Percentiles rank a stretch among this genome's conserved stretches.
Evolutionary conservation across 345 rosid species (phyloP).

Genomic region (Euphorbia peplus): DNA sequence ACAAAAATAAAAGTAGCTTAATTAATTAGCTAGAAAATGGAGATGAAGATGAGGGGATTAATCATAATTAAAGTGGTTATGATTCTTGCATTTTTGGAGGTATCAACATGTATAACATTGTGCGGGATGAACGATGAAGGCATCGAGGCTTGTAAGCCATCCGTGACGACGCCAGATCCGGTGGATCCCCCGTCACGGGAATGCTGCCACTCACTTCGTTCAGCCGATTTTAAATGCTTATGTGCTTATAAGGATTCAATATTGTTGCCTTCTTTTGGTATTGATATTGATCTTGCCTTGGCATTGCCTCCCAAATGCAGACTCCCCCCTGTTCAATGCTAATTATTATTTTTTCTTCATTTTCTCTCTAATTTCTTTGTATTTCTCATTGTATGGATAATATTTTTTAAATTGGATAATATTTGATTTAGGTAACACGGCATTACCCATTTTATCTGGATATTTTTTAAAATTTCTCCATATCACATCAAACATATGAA

Average conservation of each 20-base stretch:
- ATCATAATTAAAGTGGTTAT: neutral
- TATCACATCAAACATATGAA: too few species aligned
- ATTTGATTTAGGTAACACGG: too few species aligned
- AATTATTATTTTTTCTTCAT: too few species aligned
- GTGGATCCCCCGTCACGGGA: constrained; percentile 40
- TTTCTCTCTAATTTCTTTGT: too few species aligned
- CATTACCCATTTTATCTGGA: too few species aligned
- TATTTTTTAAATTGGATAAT: too few species aligned
- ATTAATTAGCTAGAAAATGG: neutral
- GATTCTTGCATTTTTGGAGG: constrained; percentile 14
- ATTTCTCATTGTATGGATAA: too few species aligned
- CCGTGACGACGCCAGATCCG: constrained; percentile 49
- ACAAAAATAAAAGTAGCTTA: too few species aligned
- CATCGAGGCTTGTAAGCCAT: constrained; percentile 53
- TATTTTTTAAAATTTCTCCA: too few species aligned
- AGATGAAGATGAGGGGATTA: neutral
- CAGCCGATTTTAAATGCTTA: constrained; percentile 54
- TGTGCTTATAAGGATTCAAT: constrained; percentile 55
- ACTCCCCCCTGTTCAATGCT: constrained; percentile 35
- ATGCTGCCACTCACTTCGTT: constrained; percentile 53
- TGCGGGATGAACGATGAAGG: constrained; percentile 52
- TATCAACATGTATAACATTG: constrained; percentile 29
- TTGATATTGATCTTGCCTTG: constrained; percentile 63
- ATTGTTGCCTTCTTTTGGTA: constrained; percentile 52
- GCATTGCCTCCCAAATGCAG: constrained; percentile 51